phyloP scores from a whole-genome alignment of 2,329 filamentous ascomycete species.

The Aspergillus fijiensis region DNA sequence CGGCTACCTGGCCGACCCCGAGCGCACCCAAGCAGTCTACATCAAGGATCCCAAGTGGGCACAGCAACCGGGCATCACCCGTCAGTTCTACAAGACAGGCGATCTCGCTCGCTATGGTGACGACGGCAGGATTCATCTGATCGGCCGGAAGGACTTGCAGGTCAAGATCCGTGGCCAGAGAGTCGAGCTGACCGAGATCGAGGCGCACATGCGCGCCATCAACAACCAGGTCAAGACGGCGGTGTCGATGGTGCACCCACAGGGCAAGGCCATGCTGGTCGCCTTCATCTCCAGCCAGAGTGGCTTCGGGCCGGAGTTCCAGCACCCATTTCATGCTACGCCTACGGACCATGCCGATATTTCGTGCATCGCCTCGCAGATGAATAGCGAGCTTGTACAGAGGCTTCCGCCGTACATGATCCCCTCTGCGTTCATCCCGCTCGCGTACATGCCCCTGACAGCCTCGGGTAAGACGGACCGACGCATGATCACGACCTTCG shows the following conservation, averaged over 20 bases:
- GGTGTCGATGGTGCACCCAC: slow-evolving; percentile 34
- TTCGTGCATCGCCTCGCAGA: slow-evolving; percentile 12
- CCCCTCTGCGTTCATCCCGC: slow-evolving; percentile 39
- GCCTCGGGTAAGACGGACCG: slow-evolving; percentile 43
- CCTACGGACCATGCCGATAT: slow-evolving; percentile 5
- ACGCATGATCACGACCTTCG: slow-evolving; percentile 27
- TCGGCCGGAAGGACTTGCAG: slow-evolving; percentile 60
- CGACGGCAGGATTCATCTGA: slow-evolving; percentile 24
- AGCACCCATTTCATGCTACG: slow-evolving; percentile 7
- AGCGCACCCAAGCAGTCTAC: slow-evolving; percentile 24
- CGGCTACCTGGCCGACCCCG: slow-evolving; percentile 40
- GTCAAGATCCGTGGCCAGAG: slow-evolving; percentile 62
- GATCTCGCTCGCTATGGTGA: slow-evolving; percentile 28
- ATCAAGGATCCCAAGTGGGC: slow-evolving; percentile 29
- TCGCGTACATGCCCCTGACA: slow-evolving; percentile 39
- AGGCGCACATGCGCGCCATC: slow-evolving; percentile 33
- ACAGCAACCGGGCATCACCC: slow-evolving; percentile 6
- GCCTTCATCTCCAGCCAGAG: slow-evolving; percentile 16
- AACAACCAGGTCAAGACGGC: slow-evolving; percentile 44
- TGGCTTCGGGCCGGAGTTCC: slow-evolving; percentile 13
- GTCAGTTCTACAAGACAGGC: slow-evolving; percentile 32
- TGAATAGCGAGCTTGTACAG: slow-evolving; percentile 12
- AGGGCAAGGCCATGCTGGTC: slow-evolving; percentile 15
- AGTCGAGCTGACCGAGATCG: slow-evolving; percentile 55
- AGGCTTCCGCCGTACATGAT: slow-evolving; percentile 34